phyloP scores from a whole-genome alignment of 78 protist species.

The Tieghemostelium lacteum region DNA sequence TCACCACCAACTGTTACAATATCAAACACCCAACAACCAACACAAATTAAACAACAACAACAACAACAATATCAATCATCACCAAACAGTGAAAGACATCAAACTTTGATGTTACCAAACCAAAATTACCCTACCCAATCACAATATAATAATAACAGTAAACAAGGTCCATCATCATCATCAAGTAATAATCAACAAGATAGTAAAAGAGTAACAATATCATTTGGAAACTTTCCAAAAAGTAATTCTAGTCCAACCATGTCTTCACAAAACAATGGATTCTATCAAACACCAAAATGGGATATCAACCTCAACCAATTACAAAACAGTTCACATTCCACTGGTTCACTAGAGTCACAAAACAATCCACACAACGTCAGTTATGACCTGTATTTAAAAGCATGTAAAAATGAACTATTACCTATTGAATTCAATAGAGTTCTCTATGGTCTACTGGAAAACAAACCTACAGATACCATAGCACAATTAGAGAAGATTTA shows the following conservation, averaged over 20 bases:
- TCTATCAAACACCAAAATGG: slow-evolving; percentile 36
- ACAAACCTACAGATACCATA: neutral
- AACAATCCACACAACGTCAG: neutral
- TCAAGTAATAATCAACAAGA: neutral
- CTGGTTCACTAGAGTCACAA: neutral
- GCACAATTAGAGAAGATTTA: slow-evolving; percentile 18
- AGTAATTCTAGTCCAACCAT: neutral
- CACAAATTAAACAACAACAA: too few species aligned
- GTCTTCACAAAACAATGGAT: neutral
- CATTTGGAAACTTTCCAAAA: slow-evolving; percentile 31
- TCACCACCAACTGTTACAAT: neutral
- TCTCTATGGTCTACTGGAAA: neutral
- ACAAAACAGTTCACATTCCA: neutral
- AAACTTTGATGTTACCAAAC: neutral
- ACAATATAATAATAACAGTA: neutral
- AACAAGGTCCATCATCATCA: neutral
- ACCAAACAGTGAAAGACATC: neutral
- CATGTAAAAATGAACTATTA: slow-evolving; percentile 10
- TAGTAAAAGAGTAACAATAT: slow-evolving; percentile 22
- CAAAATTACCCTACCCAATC: neutral
- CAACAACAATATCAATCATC: too few species aligned
- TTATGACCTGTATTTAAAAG: slow-evolving; percentile 4
- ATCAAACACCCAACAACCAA: neutral
- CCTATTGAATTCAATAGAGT: neutral
- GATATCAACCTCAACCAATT: slow-evolving; percentile 29